Evolutionary conservation across 2,329 filamentous ascomycete species (phyloP).

Genomic region (Exophiala calicioides): DNA sequence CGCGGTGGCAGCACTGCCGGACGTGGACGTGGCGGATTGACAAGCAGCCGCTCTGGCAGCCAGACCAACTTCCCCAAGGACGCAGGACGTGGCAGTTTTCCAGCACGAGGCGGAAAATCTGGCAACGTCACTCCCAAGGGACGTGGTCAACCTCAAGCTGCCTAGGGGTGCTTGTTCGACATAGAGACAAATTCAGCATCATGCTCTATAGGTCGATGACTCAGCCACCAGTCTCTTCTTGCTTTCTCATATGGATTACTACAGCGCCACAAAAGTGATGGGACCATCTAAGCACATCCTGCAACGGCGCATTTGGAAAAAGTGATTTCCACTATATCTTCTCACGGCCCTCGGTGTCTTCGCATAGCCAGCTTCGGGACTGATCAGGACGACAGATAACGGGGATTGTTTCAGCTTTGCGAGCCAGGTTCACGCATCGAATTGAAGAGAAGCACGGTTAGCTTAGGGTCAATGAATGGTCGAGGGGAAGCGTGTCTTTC

Average conservation of each 20-base stretch:
- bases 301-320: conserved; percentile 31
- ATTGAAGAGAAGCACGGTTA: conserved; percentile 11
- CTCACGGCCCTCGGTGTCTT: conserved; percentile 10
- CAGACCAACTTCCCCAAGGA: conserved; percentile 69
- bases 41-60: conserved; percentile 57
- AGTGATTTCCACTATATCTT: conserved; percentile 18
- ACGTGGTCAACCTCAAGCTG: conserved; percentile 48
- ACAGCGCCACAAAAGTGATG: conserved; percentile 23
- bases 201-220: background rate
- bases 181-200: background rate
- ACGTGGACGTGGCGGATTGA: conserved; percentile 53
- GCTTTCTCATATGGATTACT: conserved; percentile 13
- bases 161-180: conserved; percentile 34
- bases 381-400: conserved; percentile 19
- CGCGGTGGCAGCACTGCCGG: conserved; percentile 67
- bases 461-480: conserved; percentile 11
- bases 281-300: conserved; percentile 14
- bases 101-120: conserved; percentile 64
- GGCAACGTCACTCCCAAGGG: conserved; percentile 53
- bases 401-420: conserved; percentile 15
- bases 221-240: conserved; percentile 9
- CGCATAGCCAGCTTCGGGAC: conserved; percentile 27
- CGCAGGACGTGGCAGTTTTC: conserved; percentile 67
- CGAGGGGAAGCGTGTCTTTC: conserved; percentile 68
- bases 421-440: conserved; percentile 4